phyloP scores from a whole-genome alignment of 2,329 filamentous ascomycete genomes.

The Fusarium denticulatum region DNA sequence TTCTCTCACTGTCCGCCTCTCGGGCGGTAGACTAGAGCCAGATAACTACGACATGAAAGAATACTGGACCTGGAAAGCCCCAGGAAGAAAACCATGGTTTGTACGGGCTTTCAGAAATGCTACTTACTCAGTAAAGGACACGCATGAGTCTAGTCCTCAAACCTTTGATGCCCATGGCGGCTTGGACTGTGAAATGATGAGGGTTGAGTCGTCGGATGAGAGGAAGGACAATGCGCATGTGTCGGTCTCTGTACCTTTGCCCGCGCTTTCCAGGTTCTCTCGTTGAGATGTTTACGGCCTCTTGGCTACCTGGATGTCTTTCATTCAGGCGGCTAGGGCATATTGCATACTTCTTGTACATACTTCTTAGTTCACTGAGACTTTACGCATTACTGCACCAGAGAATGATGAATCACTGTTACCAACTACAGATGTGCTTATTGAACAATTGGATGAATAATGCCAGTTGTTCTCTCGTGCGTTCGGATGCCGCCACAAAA shows the following conservation, averaged over 20 bases:
- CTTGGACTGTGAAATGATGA: conserved; percentile 25
- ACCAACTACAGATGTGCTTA: no score
- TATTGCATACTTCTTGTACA: background rate
- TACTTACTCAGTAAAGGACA: background rate
- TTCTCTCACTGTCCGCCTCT: conserved; percentile 15
- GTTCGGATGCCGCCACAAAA: accelerated
- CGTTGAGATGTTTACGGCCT: background rate
- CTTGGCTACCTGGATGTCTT: accelerated
- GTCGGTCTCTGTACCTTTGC: conserved; percentile 1
- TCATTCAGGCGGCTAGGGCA: accelerated
- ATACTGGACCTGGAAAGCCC: conserved; percentile 37
- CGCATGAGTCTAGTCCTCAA: background rate
- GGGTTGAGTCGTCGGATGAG: conserved; percentile 12
- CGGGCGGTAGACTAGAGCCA: conserved; percentile 21
- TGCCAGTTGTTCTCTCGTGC: accelerated
- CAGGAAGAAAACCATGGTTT: conserved; percentile 28
- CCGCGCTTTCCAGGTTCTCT: background rate
- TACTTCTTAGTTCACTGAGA: background rate
- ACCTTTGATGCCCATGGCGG: background rate
- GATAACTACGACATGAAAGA: conserved; percentile 36
- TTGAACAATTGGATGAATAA: accelerated
- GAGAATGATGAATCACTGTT: background rate
- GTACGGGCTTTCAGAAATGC: conserved; percentile 6
- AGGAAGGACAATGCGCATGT: background rate
- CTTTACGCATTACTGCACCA: background rate